A percentile compares a stretch with the other conserved stretches of the same genome.
phyloP scores from a whole-genome alignment of 2,329 filamentous ascomycete species.

The Cladophialophora bantiana region DNA sequence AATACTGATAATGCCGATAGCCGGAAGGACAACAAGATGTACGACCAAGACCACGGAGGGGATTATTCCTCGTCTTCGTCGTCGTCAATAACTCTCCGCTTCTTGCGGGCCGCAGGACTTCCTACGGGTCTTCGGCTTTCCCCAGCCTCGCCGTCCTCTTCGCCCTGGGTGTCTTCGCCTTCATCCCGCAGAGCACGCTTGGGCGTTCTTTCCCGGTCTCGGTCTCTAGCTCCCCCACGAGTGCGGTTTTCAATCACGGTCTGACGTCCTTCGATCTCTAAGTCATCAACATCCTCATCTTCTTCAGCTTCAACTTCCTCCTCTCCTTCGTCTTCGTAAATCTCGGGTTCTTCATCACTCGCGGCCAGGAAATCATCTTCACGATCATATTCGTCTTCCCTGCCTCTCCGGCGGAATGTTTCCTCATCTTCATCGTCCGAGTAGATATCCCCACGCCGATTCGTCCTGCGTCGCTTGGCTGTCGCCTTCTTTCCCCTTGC shows the following conservation, averaged over 20 bases:
- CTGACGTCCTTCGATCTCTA: constrained; percentile 42
- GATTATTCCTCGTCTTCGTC: constrained; percentile 37
- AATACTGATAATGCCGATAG: neutral
- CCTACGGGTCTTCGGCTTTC: constrained; percentile 18
- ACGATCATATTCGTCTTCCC: constrained; percentile 83
- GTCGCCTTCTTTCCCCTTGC: constrained; percentile 46
- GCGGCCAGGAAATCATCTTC: constrained; percentile 76
- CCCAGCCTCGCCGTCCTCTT: constrained; percentile 33
- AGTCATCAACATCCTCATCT: constrained; percentile 53
- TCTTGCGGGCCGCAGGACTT: constrained; percentile 37
- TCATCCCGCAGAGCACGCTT: constrained; percentile 26
- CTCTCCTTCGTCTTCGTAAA: constrained; percentile 53
- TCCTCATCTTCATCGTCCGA: constrained; percentile 58
- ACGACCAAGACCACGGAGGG: neutral
- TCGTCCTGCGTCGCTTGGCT: constrained; percentile 48
- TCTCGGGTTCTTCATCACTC: constrained; percentile 57
- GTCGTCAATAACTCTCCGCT: constrained; percentile 40
- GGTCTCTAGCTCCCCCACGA: constrained; percentile 29
- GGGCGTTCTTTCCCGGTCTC: constrained; percentile 21
- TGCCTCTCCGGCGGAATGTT: constrained; percentile 55
- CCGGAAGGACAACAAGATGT: neutral
- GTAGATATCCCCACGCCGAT: constrained; percentile 57
- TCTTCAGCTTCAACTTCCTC: constrained; percentile 49
- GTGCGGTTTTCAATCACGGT: constrained; percentile 37
- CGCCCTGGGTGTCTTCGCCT: constrained; percentile 33